phyloP scores from a whole-genome alignment of 108 stramenopile species.

The Nitzschia sp. region DNA sequence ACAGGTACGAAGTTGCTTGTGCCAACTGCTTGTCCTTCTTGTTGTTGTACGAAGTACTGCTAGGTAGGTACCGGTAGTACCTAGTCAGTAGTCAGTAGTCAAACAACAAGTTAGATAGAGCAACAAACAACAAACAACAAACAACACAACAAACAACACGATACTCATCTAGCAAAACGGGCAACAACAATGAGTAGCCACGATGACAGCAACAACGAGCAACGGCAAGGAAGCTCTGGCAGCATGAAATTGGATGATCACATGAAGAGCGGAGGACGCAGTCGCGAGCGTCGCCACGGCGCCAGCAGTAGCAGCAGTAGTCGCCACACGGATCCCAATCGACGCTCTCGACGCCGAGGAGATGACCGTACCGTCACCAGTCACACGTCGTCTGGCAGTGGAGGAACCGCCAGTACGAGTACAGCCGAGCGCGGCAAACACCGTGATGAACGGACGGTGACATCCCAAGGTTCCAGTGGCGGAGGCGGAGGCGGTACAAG shows the following conservation, averaged over 20 bases:
- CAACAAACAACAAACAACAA: background rate
- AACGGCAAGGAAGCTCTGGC: background rate
- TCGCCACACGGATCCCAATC: background rate
- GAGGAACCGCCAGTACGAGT: background rate
- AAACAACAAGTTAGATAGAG: no score
- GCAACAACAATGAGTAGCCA: background rate
- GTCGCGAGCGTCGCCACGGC: background rate
- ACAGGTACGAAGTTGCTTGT: no score
- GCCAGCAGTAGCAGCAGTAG: background rate
- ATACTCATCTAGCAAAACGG: no score
- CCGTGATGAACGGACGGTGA: slow-evolving; percentile 4
- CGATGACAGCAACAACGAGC: background rate
- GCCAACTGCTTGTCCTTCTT: no score
- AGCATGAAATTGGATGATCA: background rate
- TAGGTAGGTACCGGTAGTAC: no score
- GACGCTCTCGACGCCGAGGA: background rate
- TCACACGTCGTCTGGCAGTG: slow-evolving; percentile 4
- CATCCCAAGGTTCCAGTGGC: slow-evolving; percentile 7
- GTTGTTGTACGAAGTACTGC: no score
- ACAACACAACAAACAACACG: background rate
- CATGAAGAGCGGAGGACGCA: slow-evolving; percentile 2
- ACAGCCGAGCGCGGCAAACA: background rate
- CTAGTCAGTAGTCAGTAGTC: no score
- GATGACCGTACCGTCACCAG: slow-evolving; percentile 15
- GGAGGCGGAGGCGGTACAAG: background rate